A percentile compares a stretch with the other conserved stretches of the same genome.
Evolutionary conservation across 495 filamentous ascomycete species (phyloP).

Genomic region (Mytilinidion resinicola): DNA sequence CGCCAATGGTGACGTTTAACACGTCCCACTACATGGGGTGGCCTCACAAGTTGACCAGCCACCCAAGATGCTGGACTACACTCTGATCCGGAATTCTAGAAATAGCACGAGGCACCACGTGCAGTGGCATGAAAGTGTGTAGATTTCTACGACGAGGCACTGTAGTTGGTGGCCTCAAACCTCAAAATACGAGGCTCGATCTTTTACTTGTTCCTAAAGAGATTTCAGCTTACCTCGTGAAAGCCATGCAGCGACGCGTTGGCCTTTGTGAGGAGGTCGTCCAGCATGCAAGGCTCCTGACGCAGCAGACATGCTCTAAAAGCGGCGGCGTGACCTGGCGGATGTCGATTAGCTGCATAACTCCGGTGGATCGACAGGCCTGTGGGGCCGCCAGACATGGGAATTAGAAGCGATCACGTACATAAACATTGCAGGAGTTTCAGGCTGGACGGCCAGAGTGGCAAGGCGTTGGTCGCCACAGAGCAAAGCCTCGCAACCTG

Average conservation of each 20-base stretch:
- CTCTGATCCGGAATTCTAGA: too few species aligned
- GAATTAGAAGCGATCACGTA: slow-evolving; percentile 17
- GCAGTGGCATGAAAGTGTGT: too few species aligned
- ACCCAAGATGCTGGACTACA: too few species aligned
- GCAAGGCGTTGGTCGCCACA: slow-evolving; percentile 26
- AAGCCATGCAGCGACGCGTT: slow-evolving; percentile 4
- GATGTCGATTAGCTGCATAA: slow-evolving; percentile 16
- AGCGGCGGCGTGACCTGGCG: slow-evolving; percentile 19
- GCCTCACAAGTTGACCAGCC: too few species aligned
- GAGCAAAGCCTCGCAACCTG: slow-evolving; percentile 22
- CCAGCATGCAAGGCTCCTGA: slow-evolving; percentile 25
- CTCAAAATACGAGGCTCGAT: too few species aligned
- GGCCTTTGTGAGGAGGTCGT: slow-evolving; percentile 28
- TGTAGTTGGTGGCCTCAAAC: too few species aligned
- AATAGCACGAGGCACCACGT: too few species aligned
- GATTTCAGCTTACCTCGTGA: slow-evolving; percentile 18
- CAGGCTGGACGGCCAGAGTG: slow-evolving; percentile 31
- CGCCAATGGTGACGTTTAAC: too few species aligned
- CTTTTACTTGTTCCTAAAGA: too few species aligned
- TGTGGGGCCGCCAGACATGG: not conserved
- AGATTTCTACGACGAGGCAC: too few species aligned
- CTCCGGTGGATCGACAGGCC: not conserved
- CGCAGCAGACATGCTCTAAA: slow-evolving; percentile 27
- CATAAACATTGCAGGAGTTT: slow-evolving; percentile 28
- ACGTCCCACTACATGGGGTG: too few species aligned